phyloP scores from a whole-genome alignment of 371 early-diverging fungal species.

The Mortierella sp. region DNA sequence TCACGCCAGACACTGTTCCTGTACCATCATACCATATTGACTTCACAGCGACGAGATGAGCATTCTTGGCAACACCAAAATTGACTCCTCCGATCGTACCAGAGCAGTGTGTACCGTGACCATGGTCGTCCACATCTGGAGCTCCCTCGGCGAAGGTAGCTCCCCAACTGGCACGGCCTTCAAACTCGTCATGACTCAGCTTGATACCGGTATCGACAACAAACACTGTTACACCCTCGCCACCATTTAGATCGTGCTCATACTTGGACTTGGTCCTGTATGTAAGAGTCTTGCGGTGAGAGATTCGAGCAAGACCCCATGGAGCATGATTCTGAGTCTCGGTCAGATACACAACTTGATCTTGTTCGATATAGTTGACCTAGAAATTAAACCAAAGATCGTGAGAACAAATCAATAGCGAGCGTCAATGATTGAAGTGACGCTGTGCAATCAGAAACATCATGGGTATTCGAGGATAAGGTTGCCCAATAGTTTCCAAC shows the following conservation, averaged over 20 bases:
- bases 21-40: slow-evolving; percentile 90
- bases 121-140: slow-evolving; percentile 85
- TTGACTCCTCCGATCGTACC: slow-evolving; percentile 92
- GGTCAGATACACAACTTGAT: slow-evolving; percentile 81
- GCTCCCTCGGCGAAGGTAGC: no score
- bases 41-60: slow-evolving; percentile 93
- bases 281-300: slow-evolving; percentile 76
- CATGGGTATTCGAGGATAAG: no score
- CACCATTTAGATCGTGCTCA: slow-evolving; percentile 77
- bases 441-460: no score
- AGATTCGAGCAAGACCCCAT: slow-evolving; percentile 95
- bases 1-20: slow-evolving; percentile 85
- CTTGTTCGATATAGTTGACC: slow-evolving; percentile 76
- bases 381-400: no score
- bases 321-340: slow-evolving; percentile 84
- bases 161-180: slow-evolving; percentile 92
- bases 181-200: slow-evolving; percentile 86
- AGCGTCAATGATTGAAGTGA: no score
- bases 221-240: slow-evolving; percentile 88
- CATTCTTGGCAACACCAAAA: slow-evolving; percentile 94
- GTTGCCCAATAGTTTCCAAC: no score
- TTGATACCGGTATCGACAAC: slow-evolving; percentile 97
- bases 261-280: slow-evolving; percentile 78
- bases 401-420: no score
- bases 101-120: slow-evolving; percentile 96